Evolutionary conservation across 2,329 filamentous ascomycete genomes (phyloP).

Genomic region (Aspergillus thermomutatus): DNA sequence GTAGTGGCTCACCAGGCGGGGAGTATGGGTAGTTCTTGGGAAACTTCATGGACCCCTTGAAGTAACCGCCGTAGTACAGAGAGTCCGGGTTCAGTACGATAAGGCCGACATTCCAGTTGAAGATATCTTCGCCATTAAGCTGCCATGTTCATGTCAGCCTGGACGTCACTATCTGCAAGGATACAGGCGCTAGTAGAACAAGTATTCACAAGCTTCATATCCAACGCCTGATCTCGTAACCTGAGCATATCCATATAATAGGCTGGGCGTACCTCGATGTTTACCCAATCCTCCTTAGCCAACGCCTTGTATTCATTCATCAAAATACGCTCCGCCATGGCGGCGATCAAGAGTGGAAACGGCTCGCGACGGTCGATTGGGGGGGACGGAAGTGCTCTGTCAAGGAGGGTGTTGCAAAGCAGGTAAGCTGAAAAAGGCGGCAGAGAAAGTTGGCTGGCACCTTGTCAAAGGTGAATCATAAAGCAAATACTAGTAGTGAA

Average conservation of each 20-base stretch:
- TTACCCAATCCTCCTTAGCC: conserved; percentile 87
- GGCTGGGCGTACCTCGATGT: conserved; percentile 66
- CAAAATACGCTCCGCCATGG: conserved; percentile 70
- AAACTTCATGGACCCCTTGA: conserved; percentile 86
- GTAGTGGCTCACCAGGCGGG: conserved; percentile 59
- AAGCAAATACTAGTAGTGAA: not conserved
- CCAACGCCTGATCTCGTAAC: not conserved
- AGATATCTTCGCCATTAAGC: conserved; percentile 77
- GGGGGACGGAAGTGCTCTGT: not conserved
- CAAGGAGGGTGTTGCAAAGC: not conserved
- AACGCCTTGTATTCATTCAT: conserved; percentile 85
- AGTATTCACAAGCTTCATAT: not conserved
- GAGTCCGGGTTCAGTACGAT: conserved; percentile 93
- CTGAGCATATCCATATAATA: not conserved
- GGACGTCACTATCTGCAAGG: not conserved
- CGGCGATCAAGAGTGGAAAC: conserved; percentile 2
- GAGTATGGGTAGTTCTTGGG: conserved; percentile 83
- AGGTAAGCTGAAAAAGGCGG: not conserved
- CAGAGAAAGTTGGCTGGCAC: not conserved
- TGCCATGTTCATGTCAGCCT: conserved; percentile 33
- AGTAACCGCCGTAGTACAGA: conserved; percentile 87
- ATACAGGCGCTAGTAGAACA: not conserved
- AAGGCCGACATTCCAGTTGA: conserved; percentile 82
- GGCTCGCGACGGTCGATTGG: conserved; percentile 4
- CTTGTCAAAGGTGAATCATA: not conserved